Evolutionary conservation across 345 rosid species (phyloP).

Genomic region (Brassica cretica): DNA sequence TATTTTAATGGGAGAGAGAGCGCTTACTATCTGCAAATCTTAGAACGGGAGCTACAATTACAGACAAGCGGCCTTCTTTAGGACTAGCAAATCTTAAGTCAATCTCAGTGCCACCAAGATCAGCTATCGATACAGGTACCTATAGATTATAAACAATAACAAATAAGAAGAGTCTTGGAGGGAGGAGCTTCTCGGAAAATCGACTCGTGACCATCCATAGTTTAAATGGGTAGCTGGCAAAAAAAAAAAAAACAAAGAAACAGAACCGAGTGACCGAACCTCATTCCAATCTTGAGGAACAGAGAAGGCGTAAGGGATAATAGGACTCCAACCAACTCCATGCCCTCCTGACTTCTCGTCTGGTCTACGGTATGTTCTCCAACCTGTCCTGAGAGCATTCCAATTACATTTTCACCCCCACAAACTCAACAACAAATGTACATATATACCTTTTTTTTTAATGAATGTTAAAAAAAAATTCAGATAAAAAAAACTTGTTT

Average conservation of each 20-base stretch:
- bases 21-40: constrained; percentile 86
- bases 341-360: constrained; percentile 97
- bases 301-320: constrained; percentile 72
- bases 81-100: constrained; percentile 83
- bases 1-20: not conserved
- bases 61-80: constrained; percentile 80
- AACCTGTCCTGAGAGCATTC: constrained; percentile 81
- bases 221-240: too few relatives aligned
- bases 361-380: constrained; percentile 94
- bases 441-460: too few relatives aligned
- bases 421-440: not conserved
- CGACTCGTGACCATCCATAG: too few relatives aligned
- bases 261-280: constrained; percentile 41
- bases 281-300: constrained; percentile 86
- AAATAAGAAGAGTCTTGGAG: too few relatives aligned
- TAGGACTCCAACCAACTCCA: constrained; percentile 98
- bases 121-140: constrained; percentile 97
- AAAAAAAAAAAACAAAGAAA: not conserved
- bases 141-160: constrained; percentile 15
- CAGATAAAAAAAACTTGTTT: too few relatives aligned
- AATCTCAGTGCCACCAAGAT: constrained; percentile 96
- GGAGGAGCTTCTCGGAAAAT: too few relatives aligned
- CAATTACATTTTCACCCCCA: constrained; percentile 26
- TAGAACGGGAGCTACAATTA: constrained; percentile 92
- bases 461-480: too few relatives aligned